These are phyloP conservation scores for Camellia japonica DNA, from an alignment of 148 eudicot genomes.

Conservation along the genomic window DNA sequence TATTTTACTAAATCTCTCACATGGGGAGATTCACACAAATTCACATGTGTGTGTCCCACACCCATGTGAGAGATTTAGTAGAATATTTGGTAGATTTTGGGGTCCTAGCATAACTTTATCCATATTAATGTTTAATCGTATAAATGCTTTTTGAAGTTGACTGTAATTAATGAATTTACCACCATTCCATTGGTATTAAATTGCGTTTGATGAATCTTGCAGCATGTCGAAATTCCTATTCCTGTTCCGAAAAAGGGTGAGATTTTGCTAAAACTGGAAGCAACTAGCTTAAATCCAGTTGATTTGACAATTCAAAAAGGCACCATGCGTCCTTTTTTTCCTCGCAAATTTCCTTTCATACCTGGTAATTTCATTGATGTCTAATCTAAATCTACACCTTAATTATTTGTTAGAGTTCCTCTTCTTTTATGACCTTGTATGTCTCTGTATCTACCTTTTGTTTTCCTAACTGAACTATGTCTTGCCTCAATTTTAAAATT, in stretches of 20 bases:
- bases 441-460: neutral
- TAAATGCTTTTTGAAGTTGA: too few species aligned
- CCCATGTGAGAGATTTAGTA: too few species aligned
- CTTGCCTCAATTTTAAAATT: neutral
- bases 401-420: neutral
- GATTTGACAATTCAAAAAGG: constrained; percentile 78
- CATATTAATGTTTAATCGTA: too few species aligned
- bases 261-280: constrained; percentile 71
- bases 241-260: constrained; percentile 66
- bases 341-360: constrained; percentile 62
- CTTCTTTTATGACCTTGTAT: neutral
- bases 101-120: too few species aligned
- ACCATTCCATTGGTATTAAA: neutral
- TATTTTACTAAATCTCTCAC: too few species aligned
- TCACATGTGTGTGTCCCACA: too few species aligned
- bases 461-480: neutral
- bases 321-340: constrained; percentile 42
- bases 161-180: too few species aligned
- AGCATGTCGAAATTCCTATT: constrained; percentile 76
- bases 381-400: neutral
- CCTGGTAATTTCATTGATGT: constrained; percentile 47
- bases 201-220: constrained; percentile 21
- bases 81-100: too few species aligned
- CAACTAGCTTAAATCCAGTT: constrained; percentile 65
- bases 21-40: too few species aligned